A percentile compares a stretch with the other conserved stretches of the same genome.
phyloP scores from a whole-genome alignment of 305 asterid species.

The Petunia hybrid region DNA sequence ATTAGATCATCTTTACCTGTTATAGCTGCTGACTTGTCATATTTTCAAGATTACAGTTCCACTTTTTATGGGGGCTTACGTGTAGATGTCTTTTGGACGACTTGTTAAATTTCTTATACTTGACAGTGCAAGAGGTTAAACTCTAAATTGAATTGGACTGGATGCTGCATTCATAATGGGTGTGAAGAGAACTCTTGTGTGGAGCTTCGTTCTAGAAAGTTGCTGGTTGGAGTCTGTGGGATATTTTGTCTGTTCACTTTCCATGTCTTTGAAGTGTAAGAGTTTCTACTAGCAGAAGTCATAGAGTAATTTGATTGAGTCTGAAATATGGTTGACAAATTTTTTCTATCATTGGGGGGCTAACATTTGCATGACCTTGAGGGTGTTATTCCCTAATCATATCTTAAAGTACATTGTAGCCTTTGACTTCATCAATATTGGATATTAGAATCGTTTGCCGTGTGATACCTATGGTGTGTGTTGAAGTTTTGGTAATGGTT shows the following conservation, averaged over 20 bases:
- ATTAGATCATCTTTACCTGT: too few relatives aligned
- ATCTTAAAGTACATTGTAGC: not conserved
- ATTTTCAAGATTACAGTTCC: too few relatives aligned
- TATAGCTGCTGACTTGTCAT: too few relatives aligned
- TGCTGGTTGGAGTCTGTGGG: slow-evolving; percentile 19
- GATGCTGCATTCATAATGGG: not conserved
- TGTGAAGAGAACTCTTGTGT: slow-evolving; percentile 9
- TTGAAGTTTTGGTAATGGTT: slow-evolving; percentile 28
- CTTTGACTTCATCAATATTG: not conserved
- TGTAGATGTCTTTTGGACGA: too few relatives aligned
- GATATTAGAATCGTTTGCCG: slow-evolving; percentile 17
- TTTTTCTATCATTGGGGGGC: not conserved
- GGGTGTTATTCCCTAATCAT: not conserved
- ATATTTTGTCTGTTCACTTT: not conserved
- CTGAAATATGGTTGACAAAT: slow-evolving; percentile 19
- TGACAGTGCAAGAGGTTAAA: too few relatives aligned
- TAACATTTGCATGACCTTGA: not conserved
- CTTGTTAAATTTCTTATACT: too few relatives aligned
- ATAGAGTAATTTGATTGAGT: slow-evolving; percentile 25
- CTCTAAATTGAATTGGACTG: not conserved
- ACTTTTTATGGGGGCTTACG: too few relatives aligned
- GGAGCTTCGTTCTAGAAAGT: slow-evolving; percentile 3
- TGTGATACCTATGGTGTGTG: slow-evolving; percentile 23
- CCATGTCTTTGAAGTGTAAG: not conserved
- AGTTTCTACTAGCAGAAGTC: slow-evolving; percentile 13